These are phyloP conservation scores for Sporothrix schenckii DNA, from an alignment of 2,329 filamentous ascomycete species.

Conservation along the genomic window DNA sequence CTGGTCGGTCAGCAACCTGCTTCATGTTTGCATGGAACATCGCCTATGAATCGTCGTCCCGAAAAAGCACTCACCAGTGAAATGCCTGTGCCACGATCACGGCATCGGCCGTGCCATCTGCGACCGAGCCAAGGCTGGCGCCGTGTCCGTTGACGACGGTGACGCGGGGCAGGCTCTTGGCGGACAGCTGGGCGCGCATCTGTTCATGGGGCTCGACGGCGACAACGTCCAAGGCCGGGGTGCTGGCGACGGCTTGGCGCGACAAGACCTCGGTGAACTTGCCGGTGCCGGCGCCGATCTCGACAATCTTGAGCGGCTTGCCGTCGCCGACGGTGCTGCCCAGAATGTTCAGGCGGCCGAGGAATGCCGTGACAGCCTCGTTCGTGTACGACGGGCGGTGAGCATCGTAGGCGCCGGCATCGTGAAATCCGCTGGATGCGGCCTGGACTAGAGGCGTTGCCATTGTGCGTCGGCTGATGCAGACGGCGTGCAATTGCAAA, in stretches of 20 bases:
- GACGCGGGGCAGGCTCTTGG: slow-evolving; percentile 61
- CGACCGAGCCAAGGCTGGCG: slow-evolving; percentile 57
- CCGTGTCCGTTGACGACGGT: slow-evolving; percentile 61
- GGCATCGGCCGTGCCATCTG: slow-evolving; percentile 64
- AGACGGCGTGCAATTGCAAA: no score
- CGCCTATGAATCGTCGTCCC: no score
- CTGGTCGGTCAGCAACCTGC: slow-evolving; percentile 44
- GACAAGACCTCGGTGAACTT: slow-evolving; percentile 52
- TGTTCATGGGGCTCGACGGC: slow-evolving; percentile 62
- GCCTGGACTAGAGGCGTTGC: slow-evolving; percentile 36
- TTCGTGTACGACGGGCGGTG: slow-evolving; percentile 69
- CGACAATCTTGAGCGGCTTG: slow-evolving; percentile 44
- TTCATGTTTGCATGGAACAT: no score
- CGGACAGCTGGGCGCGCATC: slow-evolving; percentile 65
- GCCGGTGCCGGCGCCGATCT: slow-evolving; percentile 44
- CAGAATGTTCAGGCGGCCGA: slow-evolving; percentile 57
- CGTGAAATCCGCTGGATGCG: slow-evolving; percentile 62
- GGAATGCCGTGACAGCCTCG: slow-evolving; percentile 60
- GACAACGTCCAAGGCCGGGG: slow-evolving; percentile 49
- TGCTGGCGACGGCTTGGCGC: slow-evolving; percentile 51
- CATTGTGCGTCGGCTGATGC: slow-evolving; percentile 17
- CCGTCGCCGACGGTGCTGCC: slow-evolving; percentile 47
- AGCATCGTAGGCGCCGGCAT: slow-evolving; percentile 66
- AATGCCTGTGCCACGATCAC: slow-evolving; percentile 68
- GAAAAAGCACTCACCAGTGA: slow-evolving; percentile 54